Evolutionary conservation across 2,329 filamentous ascomycete species (phyloP).

Genomic region (Talaromyces sp.): DNA sequence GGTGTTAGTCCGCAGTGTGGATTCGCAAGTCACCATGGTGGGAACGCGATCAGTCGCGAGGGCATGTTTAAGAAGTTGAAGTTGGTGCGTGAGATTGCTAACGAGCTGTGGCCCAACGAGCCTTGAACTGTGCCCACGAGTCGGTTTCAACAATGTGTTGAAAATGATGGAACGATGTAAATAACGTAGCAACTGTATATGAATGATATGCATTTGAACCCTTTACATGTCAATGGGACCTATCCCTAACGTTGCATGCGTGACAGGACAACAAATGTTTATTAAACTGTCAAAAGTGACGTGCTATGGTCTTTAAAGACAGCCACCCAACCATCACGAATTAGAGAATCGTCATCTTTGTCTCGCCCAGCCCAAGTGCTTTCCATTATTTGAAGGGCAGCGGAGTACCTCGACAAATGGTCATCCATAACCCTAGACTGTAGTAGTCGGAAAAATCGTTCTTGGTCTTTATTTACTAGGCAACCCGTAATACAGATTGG

Average conservation of each 20-base stretch:
- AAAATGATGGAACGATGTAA: neutral
- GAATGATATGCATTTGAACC: neutral
- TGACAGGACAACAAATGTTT: too few species aligned
- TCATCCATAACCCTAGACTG: too few species aligned
- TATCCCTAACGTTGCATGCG: neutral
- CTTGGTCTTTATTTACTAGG: too few species aligned
- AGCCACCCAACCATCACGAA: too few species aligned
- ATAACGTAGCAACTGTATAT: neutral
- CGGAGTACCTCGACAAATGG: too few species aligned
- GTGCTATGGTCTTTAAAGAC: too few species aligned
- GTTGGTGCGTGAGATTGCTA: slow-evolving; percentile 65
- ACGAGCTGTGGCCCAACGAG: slow-evolving; percentile 64
- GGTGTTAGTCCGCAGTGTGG: slow-evolving; percentile 68
- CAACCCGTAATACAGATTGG: too few species aligned
- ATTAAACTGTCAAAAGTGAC: too few species aligned
- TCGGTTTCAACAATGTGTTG: neutral
- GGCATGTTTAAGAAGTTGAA: slow-evolving; percentile 70
- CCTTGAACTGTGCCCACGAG: slow-evolving; percentile 25
- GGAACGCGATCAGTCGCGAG: slow-evolving; percentile 63
- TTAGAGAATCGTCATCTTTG: too few species aligned
- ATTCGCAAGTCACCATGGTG: slow-evolving; percentile 69
- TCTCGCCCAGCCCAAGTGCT: too few species aligned
- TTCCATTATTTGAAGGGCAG: too few species aligned
- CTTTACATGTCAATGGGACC: neutral
- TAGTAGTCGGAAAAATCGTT: too few species aligned